phyloP scores from a whole-genome alignment of 108 stramenopile genomes.

The Cyclotella choctawhatcheeana region DNA sequence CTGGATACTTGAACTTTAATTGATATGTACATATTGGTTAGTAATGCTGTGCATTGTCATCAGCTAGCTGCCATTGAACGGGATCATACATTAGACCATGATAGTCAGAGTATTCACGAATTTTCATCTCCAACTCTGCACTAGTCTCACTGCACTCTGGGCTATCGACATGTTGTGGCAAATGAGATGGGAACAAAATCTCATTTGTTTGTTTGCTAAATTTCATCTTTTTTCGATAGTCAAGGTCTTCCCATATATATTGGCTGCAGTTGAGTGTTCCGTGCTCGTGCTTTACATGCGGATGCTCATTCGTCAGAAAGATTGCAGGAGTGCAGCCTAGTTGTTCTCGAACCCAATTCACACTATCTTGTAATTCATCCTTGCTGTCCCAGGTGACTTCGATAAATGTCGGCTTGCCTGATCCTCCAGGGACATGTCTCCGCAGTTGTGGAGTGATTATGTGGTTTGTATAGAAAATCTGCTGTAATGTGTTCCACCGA shows the following conservation, averaged over 20 bases:
- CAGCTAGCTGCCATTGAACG: neutral
- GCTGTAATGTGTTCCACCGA: conserved; percentile 20
- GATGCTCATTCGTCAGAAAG: conserved; percentile 3
- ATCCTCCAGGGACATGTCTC: neutral
- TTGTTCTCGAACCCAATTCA: conserved; percentile 1
- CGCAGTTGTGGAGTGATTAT: neutral
- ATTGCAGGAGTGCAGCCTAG: conserved; percentile 18
- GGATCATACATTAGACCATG: conserved; percentile 5
- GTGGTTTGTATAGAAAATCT: neutral
- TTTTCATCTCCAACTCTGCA: neutral
- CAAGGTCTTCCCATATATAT: conserved; percentile 9
- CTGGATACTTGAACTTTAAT: too few species aligned
- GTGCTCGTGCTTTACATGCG: conserved; percentile 13
- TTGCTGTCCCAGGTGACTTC: conserved; percentile 24
- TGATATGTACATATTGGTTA: neutral
- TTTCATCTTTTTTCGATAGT: conserved; percentile 25
- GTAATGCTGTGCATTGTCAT: neutral
- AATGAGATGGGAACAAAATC: conserved; percentile 5
- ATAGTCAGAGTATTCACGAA: neutral
- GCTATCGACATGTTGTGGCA: conserved; percentile 30
- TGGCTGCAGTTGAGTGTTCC: conserved; percentile 9
- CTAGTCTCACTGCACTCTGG: conserved; percentile 8
- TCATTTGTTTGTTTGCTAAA: neutral
- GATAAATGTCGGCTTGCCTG: conserved; percentile 5
- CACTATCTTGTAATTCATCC: conserved; percentile 1